phyloP scores from a whole-genome alignment of 148 eudicot genomes.

The Spergularia marina region DNA sequence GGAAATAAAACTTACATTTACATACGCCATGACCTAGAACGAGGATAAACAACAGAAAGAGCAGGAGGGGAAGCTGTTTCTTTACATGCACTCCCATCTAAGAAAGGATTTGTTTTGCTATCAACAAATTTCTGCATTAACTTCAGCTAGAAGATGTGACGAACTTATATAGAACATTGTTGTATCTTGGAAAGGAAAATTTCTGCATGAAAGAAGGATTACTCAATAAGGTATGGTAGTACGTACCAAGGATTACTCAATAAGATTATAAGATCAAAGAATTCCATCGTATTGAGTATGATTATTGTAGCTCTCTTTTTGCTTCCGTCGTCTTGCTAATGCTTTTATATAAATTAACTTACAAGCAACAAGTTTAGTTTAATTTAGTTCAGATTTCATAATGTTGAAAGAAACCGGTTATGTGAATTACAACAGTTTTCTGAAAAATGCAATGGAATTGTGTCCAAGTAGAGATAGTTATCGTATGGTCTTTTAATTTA shows the following conservation, averaged over 20 bases:
- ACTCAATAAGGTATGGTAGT: neutral
- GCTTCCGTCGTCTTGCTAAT: neutral
- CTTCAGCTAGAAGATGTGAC: neutral
- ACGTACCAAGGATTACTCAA: too few species aligned
- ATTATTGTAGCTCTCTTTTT: neutral
- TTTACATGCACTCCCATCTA: constrained; percentile 1
- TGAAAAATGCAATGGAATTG: too few species aligned
- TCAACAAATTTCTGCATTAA: neutral
- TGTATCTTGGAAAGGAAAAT: neutral
- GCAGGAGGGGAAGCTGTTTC: neutral
- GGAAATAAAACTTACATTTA: too few species aligned
- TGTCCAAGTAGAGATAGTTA: too few species aligned
- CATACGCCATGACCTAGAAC: neutral
- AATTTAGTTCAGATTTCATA: too few species aligned
- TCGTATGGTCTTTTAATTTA: neutral
- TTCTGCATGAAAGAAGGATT: neutral
- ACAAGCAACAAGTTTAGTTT: too few species aligned
- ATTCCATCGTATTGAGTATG: too few species aligned
- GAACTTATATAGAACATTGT: neutral
- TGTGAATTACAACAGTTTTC: too few species aligned
- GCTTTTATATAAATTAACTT: too few species aligned
- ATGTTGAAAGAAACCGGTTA: too few species aligned
- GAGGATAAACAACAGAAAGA: neutral
- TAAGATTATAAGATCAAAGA: too few species aligned
- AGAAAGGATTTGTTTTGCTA: neutral